Conservation (phyloP, 23 red algal species). For the Gracilaria gracilis region DNA sequence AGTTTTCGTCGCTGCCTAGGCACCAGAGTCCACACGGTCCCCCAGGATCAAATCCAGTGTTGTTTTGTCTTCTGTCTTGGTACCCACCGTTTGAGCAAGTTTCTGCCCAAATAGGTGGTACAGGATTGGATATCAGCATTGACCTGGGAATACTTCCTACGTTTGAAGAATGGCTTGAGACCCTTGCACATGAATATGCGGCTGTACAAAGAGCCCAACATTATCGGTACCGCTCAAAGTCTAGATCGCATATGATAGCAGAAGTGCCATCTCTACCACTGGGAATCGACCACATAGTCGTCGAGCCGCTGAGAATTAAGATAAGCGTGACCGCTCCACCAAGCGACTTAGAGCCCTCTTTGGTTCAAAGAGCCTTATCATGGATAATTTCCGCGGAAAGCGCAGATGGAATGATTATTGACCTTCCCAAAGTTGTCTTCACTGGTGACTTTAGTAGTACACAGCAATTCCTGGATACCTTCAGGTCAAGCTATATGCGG, state of each 20-base stretch:
- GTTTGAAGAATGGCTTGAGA: constrained; percentile 27
- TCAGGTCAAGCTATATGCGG: constrained; percentile 8
- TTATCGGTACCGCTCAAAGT: neutral
- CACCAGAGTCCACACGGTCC: neutral
- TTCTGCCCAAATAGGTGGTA: constrained; percentile 20
- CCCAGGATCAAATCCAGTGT: neutral
- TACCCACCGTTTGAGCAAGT: constrained; percentile 41
- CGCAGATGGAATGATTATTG: constrained; percentile 11
- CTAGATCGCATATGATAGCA: neutral
- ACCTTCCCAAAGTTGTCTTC: constrained; percentile 42
- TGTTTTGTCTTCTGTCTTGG: constrained; percentile 34
- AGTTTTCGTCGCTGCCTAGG: neutral
- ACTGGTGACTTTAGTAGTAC: constrained; percentile 51
- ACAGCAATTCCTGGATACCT: constrained; percentile 1
- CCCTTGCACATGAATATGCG: neutral
- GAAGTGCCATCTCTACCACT: neutral
- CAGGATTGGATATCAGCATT: constrained; percentile 38
- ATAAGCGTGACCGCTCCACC: constrained; percentile 45
- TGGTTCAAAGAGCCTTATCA: neutral
- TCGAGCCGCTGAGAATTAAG: constrained; percentile 29
- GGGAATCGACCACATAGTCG: constrained; percentile 49
- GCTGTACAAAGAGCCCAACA: constrained; percentile 24
- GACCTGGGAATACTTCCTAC: constrained; percentile 44
- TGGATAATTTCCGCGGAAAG: constrained; percentile 43
- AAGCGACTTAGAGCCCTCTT: constrained; percentile 9